These are phyloP conservation scores for Juglanconis oblonga DNA, from an alignment of 2,329 filamentous ascomycete genomes.

Conservation along the genomic window DNA sequence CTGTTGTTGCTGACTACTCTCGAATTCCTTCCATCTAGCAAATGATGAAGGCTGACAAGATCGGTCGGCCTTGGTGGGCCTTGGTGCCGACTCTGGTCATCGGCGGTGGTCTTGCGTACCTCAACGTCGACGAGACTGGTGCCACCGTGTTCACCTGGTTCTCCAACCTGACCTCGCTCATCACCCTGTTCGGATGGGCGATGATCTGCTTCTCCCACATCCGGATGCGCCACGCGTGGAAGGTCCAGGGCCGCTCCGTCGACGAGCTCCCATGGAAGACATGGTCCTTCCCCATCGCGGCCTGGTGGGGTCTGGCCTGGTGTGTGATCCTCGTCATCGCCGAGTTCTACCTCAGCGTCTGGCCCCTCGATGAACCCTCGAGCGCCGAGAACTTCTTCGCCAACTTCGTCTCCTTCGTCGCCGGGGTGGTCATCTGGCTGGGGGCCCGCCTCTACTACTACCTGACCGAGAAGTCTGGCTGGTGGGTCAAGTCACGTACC, in stretches of 20 bases:
- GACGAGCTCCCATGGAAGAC: slow-evolving; percentile 40
- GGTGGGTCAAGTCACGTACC: slow-evolving; percentile 27
- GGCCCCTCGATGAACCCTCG: slow-evolving; percentile 34
- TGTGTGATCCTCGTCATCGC: slow-evolving; percentile 42
- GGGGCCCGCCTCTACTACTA: slow-evolving; percentile 36
- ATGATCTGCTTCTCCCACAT: slow-evolving; percentile 42
- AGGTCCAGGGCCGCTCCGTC: slow-evolving; percentile 33
- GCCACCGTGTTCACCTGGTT: slow-evolving; percentile 45
- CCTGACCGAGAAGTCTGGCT: slow-evolving; percentile 28
- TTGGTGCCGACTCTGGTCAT: slow-evolving; percentile 51
- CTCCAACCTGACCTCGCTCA: slow-evolving; percentile 42
- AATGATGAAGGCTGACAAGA: slow-evolving; percentile 30
- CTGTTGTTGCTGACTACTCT: neutral
- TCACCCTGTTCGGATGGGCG: slow-evolving; percentile 41
- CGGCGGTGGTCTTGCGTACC: slow-evolving; percentile 39
- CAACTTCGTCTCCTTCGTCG: slow-evolving; percentile 42
- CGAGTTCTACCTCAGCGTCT: slow-evolving; percentile 46
- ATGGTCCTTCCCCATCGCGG: slow-evolving; percentile 40
- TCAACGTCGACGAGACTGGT: slow-evolving; percentile 40
- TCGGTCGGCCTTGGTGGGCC: slow-evolving; percentile 34
- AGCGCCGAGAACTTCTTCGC: slow-evolving; percentile 43
- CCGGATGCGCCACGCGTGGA: slow-evolving; percentile 40
- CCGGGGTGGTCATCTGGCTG: slow-evolving; percentile 39
- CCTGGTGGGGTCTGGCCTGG: slow-evolving; percentile 41
- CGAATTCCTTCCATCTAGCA: slow-evolving; percentile 15